A percentile compares a stretch with the other conserved stretches of the same genome.
These are phyloP conservation scores for Exophiala bonariae DNA, from an alignment of 2,329 filamentous ascomycete genomes.

Conservation along the genomic window DNA sequence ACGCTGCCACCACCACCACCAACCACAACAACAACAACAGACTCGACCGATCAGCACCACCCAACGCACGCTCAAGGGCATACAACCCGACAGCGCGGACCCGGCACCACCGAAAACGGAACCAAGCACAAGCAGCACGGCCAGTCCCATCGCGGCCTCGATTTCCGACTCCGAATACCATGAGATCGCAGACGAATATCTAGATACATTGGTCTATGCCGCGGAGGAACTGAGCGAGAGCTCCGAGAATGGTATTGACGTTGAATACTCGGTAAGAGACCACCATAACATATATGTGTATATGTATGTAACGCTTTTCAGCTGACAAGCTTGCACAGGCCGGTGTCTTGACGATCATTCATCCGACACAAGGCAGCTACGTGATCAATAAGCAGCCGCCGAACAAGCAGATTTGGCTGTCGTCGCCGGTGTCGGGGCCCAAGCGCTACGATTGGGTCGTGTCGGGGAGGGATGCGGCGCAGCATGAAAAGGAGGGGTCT, in stretches of 20 bases:
- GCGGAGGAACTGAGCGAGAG: constrained; percentile 74
- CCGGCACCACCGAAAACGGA: constrained; percentile 46
- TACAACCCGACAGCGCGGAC: constrained; percentile 61
- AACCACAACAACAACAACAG: constrained; percentile 1
- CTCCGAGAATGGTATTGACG: constrained; percentile 70
- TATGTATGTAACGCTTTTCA: too few species aligned
- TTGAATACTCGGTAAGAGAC: constrained; percentile 86
- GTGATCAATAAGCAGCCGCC: constrained; percentile 98
- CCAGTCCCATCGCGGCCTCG: constrained; percentile 54
- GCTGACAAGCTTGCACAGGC: constrained; percentile 67
- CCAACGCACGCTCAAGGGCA: constrained; percentile 46
- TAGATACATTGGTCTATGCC: constrained; percentile 59
- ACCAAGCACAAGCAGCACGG: constrained; percentile 44
- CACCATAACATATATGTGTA: constrained; percentile 28
- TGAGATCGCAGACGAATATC: constrained; percentile 71
- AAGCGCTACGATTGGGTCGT: constrained; percentile 93
- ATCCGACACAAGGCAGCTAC: constrained; percentile 71
- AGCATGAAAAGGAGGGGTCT: constrained; percentile 77
- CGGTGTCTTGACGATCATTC: constrained; percentile 77
- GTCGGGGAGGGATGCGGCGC: constrained; percentile 59
- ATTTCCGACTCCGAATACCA: constrained; percentile 74
- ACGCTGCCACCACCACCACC: not conserved
- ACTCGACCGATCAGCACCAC: constrained; percentile 8
- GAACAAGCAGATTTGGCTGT: constrained; percentile 97
- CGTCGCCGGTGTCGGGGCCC: constrained; percentile 84